Percentiles rank a stretch among this genome's conserved stretches.
Evolutionary conservation across 2,329 filamentous ascomycete species (phyloP).

Genomic region (Coniochaeta hoffmannii): DNA sequence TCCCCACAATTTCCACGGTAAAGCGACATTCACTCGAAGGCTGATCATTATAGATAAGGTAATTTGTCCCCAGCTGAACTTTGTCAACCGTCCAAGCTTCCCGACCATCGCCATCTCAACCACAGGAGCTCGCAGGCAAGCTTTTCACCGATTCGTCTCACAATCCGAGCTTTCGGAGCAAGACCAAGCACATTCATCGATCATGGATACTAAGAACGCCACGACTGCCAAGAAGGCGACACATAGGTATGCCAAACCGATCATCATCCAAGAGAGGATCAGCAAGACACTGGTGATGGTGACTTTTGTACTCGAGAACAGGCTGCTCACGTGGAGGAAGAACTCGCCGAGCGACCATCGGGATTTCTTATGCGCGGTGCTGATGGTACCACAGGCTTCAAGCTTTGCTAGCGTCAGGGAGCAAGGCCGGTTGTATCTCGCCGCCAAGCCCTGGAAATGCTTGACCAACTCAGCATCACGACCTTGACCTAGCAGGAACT

Average conservation of each 20-base stretch:
- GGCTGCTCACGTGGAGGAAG: conserved; percentile 50
- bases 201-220: too few species aligned
- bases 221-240: conserved; percentile 57
- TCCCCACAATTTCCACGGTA: too few species aligned
- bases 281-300: conserved; percentile 55
- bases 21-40: too few species aligned
- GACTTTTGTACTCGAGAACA: conserved; percentile 56
- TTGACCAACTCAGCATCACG: conserved; percentile 42
- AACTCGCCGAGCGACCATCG: conserved; percentile 24
- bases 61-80: too few species aligned
- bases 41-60: too few species aligned
- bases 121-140: too few species aligned
- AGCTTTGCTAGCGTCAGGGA: conserved; percentile 37
- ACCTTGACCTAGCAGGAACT: conserved; percentile 47
- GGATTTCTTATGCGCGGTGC: conserved; percentile 23
- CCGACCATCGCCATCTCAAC: too few species aligned
- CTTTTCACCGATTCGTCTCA: too few species aligned
- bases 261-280: conserved; percentile 62
- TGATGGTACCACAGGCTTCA: conserved; percentile 35
- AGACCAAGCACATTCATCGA: too few species aligned
- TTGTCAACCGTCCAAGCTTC: too few species aligned
- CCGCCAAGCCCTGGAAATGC: conserved; percentile 29
- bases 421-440: conserved; percentile 30
- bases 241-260: conserved; percentile 69
- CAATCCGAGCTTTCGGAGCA: too few species aligned